Base-by-base conservation (phyloP, 495 filamentous ascomycete species). In the Cercophora sp. region DNA sequence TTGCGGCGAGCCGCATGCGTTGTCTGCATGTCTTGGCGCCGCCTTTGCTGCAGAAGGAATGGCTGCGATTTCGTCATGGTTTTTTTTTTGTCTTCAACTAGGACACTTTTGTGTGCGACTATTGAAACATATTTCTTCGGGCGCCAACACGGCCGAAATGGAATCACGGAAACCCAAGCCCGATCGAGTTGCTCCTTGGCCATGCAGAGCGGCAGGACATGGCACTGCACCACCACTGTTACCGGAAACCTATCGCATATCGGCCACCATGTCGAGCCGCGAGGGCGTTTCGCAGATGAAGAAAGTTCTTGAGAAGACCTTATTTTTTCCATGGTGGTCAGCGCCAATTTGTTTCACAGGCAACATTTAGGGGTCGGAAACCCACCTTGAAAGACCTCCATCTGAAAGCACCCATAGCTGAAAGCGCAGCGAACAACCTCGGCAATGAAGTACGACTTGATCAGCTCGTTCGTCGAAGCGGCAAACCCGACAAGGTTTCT, bases 401-500 rank as follows among this genome's bases (percentile, higher is more conserved):
- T 47, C 31, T 54, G 51, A 39, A 47, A 54, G 32, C 51, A 54
- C 11, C 51, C 51, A 29, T 54, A 54, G 31, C 51, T 54, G 22
- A 46, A 54, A 9, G 40, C 41, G 15, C 41, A 47, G 15, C 51
- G 41, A 26, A 54, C 51, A 1, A 54, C 22, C 40, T 54, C 51
- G 41, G 51, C 41, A 39, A 54, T 20, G 32, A 54, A 54, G 15
- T 54, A 54, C 32, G 42, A 36, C n/a, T 22, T 46, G 19, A 47
- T 40, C 20, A 20, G 16, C 6, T 27, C 22, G 9, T 54, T 34
- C 10, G 8, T 54, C 2, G 51, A 35, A 4, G 51, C 41, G n/a
- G 19, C 42, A 23, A 54, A 47, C n/a, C 51, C 51, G 24, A 54
- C 31, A 15, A 54, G 42, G 31, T 54, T 54, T 16, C 51, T 54